phyloP scores from a whole-genome alignment of 768 basidiomycete genomes.

The Lactarius akahatsu region DNA sequence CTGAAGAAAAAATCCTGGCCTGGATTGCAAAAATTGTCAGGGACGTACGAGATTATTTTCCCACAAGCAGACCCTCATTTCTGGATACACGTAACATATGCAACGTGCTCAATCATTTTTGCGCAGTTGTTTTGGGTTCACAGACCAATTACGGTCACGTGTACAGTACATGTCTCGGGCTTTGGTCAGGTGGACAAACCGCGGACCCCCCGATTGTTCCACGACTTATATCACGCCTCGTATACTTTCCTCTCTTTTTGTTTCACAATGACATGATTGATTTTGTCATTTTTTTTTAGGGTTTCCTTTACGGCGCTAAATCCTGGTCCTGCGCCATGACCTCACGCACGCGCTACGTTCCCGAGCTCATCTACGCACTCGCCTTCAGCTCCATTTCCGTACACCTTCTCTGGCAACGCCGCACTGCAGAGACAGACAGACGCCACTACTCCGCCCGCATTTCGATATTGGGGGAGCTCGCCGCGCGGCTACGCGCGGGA shows the following conservation, averaged over 20 bases:
- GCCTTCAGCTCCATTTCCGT: slow-evolving; percentile 67
- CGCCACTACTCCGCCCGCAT: slow-evolving; percentile 55
- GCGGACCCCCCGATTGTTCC: neutral
- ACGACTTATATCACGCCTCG: neutral
- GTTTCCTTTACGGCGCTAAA: neutral
- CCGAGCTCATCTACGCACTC: slow-evolving; percentile 63
- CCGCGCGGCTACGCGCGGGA: slow-evolving; percentile 50
- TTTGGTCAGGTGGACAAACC: neutral
- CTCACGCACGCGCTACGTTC: slow-evolving; percentile 46
- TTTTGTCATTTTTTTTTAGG: neutral
- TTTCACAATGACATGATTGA: slow-evolving; percentile 1
- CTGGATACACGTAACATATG: neutral
- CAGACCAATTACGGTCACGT: neutral
- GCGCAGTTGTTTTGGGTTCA: slow-evolving; percentile 4
- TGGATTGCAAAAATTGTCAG: neutral
- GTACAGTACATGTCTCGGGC: neutral
- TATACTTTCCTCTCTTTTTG: neutral
- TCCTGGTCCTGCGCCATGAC: slow-evolving; percentile 13
- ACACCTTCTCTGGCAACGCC: slow-evolving; percentile 59
- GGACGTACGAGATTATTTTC: neutral
- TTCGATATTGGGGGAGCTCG: slow-evolving; percentile 62
- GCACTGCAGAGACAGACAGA: slow-evolving; percentile 50
- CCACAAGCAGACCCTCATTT: neutral
- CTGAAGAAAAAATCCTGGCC: neutral
- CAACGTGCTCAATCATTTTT: neutral